Conservation (phyloP, 164 flowering plant genomes). For the Vitis rupestris region DNA sequence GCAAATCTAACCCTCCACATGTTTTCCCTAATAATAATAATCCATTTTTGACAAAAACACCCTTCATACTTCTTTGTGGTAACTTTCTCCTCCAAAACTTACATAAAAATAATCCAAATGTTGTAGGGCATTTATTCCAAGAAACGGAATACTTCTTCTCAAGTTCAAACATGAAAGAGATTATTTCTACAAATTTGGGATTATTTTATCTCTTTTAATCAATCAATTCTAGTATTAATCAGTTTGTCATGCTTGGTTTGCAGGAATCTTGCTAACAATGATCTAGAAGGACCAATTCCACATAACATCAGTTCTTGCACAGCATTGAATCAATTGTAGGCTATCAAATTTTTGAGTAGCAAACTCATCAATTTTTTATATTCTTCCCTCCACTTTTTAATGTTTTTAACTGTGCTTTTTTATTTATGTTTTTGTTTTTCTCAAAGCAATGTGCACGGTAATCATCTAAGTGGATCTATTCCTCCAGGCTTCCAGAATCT, state of each 20-base stretch:
- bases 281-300: slow-evolving; percentile 77
- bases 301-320: slow-evolving; percentile 50
- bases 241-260: not conserved
- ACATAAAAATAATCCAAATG: too few relatives aligned
- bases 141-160: too few relatives aligned
- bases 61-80: not conserved
- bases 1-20: too few relatives aligned
- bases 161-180: too few relatives aligned
- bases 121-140: too few relatives aligned
- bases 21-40: too few relatives aligned
- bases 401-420: not conserved
- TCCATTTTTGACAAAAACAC: too few relatives aligned
- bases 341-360: not conserved
- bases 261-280: slow-evolving; percentile 86
- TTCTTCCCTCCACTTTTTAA: not conserved
- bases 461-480: slow-evolving; percentile 72
- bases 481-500: slow-evolving; percentile 64
- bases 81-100: too few relatives aligned
- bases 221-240: not conserved
- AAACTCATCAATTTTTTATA: not conserved
- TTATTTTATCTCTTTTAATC: too few relatives aligned
- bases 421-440: not conserved
- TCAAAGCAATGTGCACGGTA: slow-evolving; percentile 83
- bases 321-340: slow-evolving; percentile 87
- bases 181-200: too few relatives aligned